A percentile compares a stretch with the other conserved stretches of the same genome.
Conservation (phyloP, 1,284 basidiomycete genomes). For the Rhodotorula sp. region DNA sequence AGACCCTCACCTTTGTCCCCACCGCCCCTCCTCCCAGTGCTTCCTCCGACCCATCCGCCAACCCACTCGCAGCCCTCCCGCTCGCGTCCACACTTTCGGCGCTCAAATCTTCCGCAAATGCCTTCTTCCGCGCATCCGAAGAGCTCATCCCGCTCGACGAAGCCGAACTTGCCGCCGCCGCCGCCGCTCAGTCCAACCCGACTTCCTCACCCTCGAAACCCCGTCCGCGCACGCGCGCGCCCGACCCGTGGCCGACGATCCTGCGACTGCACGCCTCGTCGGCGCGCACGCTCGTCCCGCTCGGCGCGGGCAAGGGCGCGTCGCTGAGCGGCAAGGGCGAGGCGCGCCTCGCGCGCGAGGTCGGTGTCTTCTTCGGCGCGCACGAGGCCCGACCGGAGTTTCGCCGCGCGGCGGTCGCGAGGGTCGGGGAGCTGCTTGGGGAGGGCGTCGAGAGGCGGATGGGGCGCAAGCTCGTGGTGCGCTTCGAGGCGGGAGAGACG, state of each 20-base stretch:
- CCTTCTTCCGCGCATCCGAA: slow-evolving; percentile 37
- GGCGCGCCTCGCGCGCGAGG: slow-evolving; percentile 17
- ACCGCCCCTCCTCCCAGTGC: slow-evolving; percentile 15
- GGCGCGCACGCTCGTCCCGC: slow-evolving; percentile 23
- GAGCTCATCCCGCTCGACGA: slow-evolving; percentile 28
- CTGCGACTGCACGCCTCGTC: slow-evolving; percentile 20
- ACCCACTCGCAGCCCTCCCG: slow-evolving; percentile 26
- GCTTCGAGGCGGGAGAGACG: slow-evolving; percentile 3
- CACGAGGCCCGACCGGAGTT: slow-evolving; percentile 29
- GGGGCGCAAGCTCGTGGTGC: slow-evolving; percentile 22
- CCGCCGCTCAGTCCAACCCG: not conserved
- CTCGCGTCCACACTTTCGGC: slow-evolving; percentile 29
- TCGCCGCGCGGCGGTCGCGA: slow-evolving; percentile 19
- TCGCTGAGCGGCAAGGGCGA: slow-evolving; percentile 33
- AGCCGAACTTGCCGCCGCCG: slow-evolving; percentile 4
- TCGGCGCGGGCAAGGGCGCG: slow-evolving; percentile 33
- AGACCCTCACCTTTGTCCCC: slow-evolving; percentile 30
- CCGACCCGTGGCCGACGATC: slow-evolving; percentile 34
- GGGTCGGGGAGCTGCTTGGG: slow-evolving; percentile 16
- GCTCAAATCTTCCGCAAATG: slow-evolving; percentile 25
- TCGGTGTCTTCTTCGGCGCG: slow-evolving; percentile 35
- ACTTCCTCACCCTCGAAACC: not conserved
- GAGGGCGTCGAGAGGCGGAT: slow-evolving; percentile 5
- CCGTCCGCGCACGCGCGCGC: not conserved
- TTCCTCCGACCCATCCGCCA: not conserved